These are phyloP conservation scores for Reutealis trisperma DNA, from an alignment of 345 rosid genomes.

Conservation along the genomic window DNA sequence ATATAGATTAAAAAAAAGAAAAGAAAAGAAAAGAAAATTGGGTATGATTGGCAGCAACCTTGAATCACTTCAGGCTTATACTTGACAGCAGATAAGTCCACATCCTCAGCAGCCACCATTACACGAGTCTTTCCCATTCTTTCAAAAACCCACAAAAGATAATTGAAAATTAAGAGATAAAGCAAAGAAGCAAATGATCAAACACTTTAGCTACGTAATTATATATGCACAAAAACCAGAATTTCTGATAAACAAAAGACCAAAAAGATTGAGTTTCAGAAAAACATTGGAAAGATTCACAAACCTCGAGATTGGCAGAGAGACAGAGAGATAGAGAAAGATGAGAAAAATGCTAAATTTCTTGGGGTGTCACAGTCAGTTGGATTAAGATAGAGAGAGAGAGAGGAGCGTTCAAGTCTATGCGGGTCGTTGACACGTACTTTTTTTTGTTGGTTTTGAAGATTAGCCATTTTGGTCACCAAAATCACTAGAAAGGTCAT, in stretches of 20 bases:
- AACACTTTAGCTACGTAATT: not conserved
- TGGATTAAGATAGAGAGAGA: not conserved
- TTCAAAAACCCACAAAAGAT: not conserved
- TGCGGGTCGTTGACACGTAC: not conserved
- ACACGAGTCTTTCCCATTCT: slow-evolving; percentile 60
- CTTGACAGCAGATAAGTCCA: slow-evolving; percentile 56
- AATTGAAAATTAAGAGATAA: not conserved
- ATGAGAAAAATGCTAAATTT: too few relatives aligned
- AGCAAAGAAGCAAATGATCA: not conserved
- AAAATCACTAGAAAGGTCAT: too few relatives aligned
- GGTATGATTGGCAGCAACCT: slow-evolving; percentile 36
- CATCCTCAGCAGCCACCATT: slow-evolving; percentile 51
- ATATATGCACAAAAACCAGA: not conserved
- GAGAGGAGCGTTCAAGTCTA: not conserved
- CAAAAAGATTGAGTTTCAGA: not conserved
- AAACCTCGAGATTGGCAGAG: not conserved
- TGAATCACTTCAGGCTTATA: slow-evolving; percentile 51
- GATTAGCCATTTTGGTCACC: not conserved
- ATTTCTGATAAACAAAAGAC: not conserved
- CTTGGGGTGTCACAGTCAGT: too few relatives aligned
- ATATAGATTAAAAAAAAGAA: not conserved
- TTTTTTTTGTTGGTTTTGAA: not conserved
- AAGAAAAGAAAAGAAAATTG: not conserved
- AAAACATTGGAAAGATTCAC: not conserved
- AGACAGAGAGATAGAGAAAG: not conserved